A percentile compares a stretch with the other conserved stretches of the same genome.
Evolutionary conservation across 2,329 filamentous ascomycete genomes (phyloP).

Genomic region (Dendrostoma leiphaemia): DNA sequence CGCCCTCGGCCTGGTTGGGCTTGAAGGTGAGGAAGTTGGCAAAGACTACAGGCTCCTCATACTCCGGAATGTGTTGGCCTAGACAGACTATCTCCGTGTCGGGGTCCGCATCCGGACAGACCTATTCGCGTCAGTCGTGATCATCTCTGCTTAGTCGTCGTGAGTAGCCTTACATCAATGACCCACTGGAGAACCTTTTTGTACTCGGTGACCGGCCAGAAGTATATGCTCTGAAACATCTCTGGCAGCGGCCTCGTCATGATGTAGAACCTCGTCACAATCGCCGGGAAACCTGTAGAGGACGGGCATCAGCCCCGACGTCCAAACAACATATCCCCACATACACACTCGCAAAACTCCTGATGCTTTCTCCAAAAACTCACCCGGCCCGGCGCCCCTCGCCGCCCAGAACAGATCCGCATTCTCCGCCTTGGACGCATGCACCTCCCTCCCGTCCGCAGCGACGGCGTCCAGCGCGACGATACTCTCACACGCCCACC

Average conservation of each 20-base stretch:
- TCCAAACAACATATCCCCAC: too few relatives aligned
- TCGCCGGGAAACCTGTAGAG: conserved; percentile 50
- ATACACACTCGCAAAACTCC: neutral
- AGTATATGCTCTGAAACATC: conserved; percentile 38
- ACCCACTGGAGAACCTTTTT: conserved; percentile 46
- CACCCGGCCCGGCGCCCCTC: conserved; percentile 43
- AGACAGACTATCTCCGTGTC: conserved; percentile 41
- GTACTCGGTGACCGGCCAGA: conserved; percentile 45
- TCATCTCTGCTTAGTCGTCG: neutral
- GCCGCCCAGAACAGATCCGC: conserved; percentile 48
- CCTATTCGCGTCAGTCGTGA: conserved; percentile 16
- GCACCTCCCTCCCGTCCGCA: conserved; percentile 37
- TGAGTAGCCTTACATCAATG: conserved; percentile 36
- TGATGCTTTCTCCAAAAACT: neutral
- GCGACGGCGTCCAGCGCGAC: conserved; percentile 46
- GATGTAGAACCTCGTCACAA: conserved; percentile 51
- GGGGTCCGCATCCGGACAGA: conserved; percentile 32
- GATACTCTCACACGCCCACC: conserved; percentile 50
- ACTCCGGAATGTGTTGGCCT: conserved; percentile 27
- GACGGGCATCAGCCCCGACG: too few relatives aligned
- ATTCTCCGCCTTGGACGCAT: conserved; percentile 37
- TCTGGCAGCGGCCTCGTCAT: conserved; percentile 31
- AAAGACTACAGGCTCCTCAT: conserved; percentile 31
- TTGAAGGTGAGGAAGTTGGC: conserved; percentile 41
- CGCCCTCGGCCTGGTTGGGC: conserved; percentile 31